phyloP scores from a whole-genome alignment of 495 filamentous ascomycete species.

The Aspergillus haitiensis region DNA sequence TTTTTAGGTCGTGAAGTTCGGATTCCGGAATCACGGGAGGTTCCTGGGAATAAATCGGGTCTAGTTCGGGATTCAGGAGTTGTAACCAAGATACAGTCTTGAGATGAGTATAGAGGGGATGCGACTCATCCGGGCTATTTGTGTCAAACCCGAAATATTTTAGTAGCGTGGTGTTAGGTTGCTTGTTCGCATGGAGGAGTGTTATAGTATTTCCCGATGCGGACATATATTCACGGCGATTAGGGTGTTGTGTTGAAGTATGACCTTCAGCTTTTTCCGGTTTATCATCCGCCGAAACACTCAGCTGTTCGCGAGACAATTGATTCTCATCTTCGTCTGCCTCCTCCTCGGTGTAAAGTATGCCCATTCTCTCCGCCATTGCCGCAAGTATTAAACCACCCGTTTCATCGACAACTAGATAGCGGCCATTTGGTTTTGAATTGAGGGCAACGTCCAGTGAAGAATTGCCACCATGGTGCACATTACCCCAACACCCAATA shows the following conservation, averaged over 20 bases:
- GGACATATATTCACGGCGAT: slow-evolving; percentile 41
- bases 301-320: slow-evolving; percentile 1
- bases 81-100: slow-evolving; percentile 88
- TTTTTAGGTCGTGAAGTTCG: slow-evolving; percentile 64
- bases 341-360: slow-evolving; percentile 60
- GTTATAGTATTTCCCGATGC: slow-evolving; percentile 80
- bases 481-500: slow-evolving; percentile 63
- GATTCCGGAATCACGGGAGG: slow-evolving; percentile 54
- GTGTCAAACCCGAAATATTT: slow-evolving; percentile 83
- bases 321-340: slow-evolving; percentile 32
- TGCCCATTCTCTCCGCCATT: slow-evolving; percentile 87
- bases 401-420: slow-evolving; percentile 88
- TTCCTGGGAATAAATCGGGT: slow-evolving; percentile 65
- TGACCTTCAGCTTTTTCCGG: slow-evolving; percentile 14
- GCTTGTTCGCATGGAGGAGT: slow-evolving; percentile 79
- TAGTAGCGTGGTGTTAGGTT: slow-evolving; percentile 83
- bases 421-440: slow-evolving; percentile 63
- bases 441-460: slow-evolving; percentile 28
- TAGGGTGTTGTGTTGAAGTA: slow-evolving; percentile 19
- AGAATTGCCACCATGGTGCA: slow-evolving; percentile 51
- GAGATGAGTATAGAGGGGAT: slow-evolving; percentile 80
- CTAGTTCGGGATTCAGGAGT: slow-evolving; percentile 69
- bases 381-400: slow-evolving; percentile 83
- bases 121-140: slow-evolving; percentile 62
- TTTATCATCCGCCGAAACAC: background rate